These are phyloP conservation scores for Boletales sp. DNA, from an alignment of 768 basidiomycete species.

Conservation along the genomic window DNA sequence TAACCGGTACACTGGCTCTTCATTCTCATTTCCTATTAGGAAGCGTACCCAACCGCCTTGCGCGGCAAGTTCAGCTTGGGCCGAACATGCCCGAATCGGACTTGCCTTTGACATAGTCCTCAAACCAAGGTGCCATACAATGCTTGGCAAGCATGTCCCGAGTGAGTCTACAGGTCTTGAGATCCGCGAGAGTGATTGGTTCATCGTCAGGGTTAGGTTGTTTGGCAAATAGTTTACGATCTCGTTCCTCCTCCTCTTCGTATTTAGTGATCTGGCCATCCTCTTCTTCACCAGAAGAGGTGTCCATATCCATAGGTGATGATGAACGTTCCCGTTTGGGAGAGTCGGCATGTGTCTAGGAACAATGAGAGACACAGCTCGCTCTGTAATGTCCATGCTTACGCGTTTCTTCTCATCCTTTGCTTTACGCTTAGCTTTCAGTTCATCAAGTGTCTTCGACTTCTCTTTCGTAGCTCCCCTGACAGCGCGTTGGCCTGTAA, in stretches of 20 bases:
- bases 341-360: constrained; percentile 48
- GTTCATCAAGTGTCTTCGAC: constrained; percentile 71
- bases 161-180: constrained; percentile 61
- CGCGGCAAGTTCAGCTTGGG: constrained; percentile 4
- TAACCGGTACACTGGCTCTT: constrained; percentile 69
- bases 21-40: constrained; percentile 62
- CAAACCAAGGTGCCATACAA: constrained; percentile 79
- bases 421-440: constrained; percentile 83
- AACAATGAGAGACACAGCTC: constrained; percentile 8
- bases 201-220: constrained; percentile 38
- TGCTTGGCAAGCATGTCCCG: constrained; percentile 70
- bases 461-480: constrained; percentile 81
- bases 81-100: background rate
- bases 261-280: constrained; percentile 74
- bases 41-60: constrained; percentile 86
- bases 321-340: constrained; percentile 71
- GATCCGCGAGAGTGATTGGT: constrained; percentile 51
- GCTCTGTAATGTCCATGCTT: constrained; percentile 20
- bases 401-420: constrained; percentile 88
- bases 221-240: constrained; percentile 48
- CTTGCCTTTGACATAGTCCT: constrained; percentile 75
- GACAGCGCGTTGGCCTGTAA: constrained; percentile 65
- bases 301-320: constrained; percentile 84
- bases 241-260: constrained; percentile 72
- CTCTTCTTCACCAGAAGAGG: constrained; percentile 71